Conservation (phyloP, 1,284 basidiomycete genomes). For the Neolentinus lepideus region DNA sequence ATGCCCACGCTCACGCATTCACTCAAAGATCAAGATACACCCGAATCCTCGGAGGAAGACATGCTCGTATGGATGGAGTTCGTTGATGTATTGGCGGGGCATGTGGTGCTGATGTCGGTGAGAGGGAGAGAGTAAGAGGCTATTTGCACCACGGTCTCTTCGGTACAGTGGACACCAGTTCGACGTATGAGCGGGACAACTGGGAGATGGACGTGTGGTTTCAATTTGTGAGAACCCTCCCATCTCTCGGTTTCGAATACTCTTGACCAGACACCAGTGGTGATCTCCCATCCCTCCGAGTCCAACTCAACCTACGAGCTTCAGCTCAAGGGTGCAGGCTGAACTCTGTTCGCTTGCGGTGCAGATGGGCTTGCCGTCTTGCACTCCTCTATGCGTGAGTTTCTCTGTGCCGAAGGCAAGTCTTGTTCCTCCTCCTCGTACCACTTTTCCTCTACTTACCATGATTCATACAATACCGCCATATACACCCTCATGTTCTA, state of each 20-base stretch:
- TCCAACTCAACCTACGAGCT: conserved; percentile 67
- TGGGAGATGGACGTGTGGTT: conserved; percentile 93
- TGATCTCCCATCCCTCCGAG: conserved; percentile 62
- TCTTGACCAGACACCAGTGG: conserved; percentile 37
- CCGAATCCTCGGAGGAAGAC: conserved; percentile 19
- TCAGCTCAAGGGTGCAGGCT: conserved; percentile 90
- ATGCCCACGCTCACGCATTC: conserved; percentile 35
- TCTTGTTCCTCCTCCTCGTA: neutral
- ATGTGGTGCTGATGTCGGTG: conserved; percentile 63
- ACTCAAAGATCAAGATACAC: conserved; percentile 8
- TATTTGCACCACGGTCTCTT: conserved; percentile 84
- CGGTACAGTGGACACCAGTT: conserved; percentile 93
- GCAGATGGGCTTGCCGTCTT: conserved; percentile 94
- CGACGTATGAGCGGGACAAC: conserved; percentile 91
- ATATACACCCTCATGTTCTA: conserved; percentile 83
- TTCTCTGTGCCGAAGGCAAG: conserved; percentile 77
- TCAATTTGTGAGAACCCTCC: conserved; percentile 45
- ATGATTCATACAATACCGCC: conserved; percentile 38
- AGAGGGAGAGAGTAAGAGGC: conserved; percentile 21
- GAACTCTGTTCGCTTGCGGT: conserved; percentile 87
- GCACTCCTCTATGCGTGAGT: conserved; percentile 90
- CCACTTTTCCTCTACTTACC: neutral
- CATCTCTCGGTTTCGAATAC: neutral
- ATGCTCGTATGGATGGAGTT: conserved; percentile 51
- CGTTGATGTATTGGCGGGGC: conserved; percentile 75